Evolutionary conservation across 352 stramenopile genomes (phyloP), one percentile per base, ranked within the genome.

Genomic region (Pythium phragmiticola): DNA sequence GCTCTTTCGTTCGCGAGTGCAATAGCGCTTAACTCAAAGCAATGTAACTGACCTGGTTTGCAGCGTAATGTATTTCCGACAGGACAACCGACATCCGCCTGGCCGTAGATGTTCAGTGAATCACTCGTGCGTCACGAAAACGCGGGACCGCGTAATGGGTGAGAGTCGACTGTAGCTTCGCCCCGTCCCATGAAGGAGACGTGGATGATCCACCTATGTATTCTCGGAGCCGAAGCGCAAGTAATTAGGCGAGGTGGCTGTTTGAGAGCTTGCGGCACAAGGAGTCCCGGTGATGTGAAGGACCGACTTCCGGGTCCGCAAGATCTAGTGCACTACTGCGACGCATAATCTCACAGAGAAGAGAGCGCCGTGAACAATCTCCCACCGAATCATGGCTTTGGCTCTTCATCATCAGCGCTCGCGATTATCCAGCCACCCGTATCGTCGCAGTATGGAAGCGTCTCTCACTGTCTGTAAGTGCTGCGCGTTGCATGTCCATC

Each of bases 181-280:
- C 64, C 69, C 21, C 63, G 63, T 16, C 66, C 69, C 0, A 53
- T 84, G n/a, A 65, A 70, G 12, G 60, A 73, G 14, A 74, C 73
- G 4, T 84, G 68, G 62, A 66, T 78, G 28, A 78, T 70, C 34
- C 74, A 78, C 23, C 54, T 59, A 3, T 14, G 75, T 5, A 56
- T 88, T n/a, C 19, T 52, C 0, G 46, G 48, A 69, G 0, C 28
- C 79, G 12, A 75, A 71, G 17, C 21, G 11, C 13, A 75, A 69
- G 54, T 78, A 87, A 30, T 50, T 62, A 1, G 23, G 2, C 0
- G 48, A 82, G 45, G 65, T 82, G 12, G 0, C 43, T 41, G 12
- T 47, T 86, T 9, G 77, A 85, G 42, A 66, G 78, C 30, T 77
- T 88, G 50, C 89, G 78, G 76, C 80, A 91, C 26, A 77, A 76